Conservation (phyloP, 805 yeast species). For the Pichia ethanolica region DNA sequence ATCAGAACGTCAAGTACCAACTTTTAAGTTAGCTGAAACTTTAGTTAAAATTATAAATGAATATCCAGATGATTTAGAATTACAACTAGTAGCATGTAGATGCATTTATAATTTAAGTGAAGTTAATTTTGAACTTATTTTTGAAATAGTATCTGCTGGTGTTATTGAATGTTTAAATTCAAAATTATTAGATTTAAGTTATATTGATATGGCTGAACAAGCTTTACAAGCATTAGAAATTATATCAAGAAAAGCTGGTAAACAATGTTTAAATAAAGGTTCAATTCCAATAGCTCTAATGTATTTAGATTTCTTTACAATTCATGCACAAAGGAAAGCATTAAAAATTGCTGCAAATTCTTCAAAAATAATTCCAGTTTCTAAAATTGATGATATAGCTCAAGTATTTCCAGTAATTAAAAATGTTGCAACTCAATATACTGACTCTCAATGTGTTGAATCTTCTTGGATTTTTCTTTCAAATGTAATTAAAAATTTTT, state of each 20-base stretch:
- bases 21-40: conserved; percentile 44
- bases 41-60: conserved; percentile 53
- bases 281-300: conserved; percentile 60
- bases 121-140: conserved; percentile 56
- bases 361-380: conserved; percentile 39
- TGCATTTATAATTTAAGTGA: conserved; percentile 78
- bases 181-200: conserved; percentile 66
- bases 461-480: conserved; percentile 60
- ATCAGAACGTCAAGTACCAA: conserved; percentile 59
- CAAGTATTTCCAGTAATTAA: conserved; percentile 56
- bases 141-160: conserved; percentile 54
- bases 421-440: conserved; percentile 43
- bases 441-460: conserved; percentile 56
- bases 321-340: conserved; percentile 83
- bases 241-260: conserved; percentile 49
- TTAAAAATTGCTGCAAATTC: conserved; percentile 65
- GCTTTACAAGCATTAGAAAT: conserved; percentile 68
- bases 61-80: conserved; percentile 59
- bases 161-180: conserved; percentile 59
- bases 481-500: conserved; percentile 45
- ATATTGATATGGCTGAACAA: conserved; percentile 89
- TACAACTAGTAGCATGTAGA: conserved; percentile 79
- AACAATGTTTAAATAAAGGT: conserved; percentile 47
- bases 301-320: conserved; percentile 80
- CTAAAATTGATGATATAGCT: conserved; percentile 41